phyloP scores from a whole-genome alignment of 2,329 filamentous ascomycete genomes.

The Sarocladium strictum region DNA sequence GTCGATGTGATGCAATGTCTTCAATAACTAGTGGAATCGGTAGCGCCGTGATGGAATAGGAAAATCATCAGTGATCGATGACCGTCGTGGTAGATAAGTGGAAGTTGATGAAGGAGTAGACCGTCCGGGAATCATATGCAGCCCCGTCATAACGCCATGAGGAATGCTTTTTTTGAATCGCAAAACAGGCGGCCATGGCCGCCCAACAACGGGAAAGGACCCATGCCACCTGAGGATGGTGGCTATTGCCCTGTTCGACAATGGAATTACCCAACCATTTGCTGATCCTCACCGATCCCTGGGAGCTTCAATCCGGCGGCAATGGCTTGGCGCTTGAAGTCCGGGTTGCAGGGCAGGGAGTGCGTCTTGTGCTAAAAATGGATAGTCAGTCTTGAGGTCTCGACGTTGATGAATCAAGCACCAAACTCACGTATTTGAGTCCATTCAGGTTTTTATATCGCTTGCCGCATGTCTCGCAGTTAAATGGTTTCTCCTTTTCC shows the following conservation, averaged over 20 bases:
- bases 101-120: background rate
- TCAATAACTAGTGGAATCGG: no score
- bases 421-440: slow-evolving; percentile 84
- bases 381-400: no score
- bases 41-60: no score
- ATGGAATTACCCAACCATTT: slow-evolving; percentile 13
- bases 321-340: slow-evolving; percentile 48
- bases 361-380: slow-evolving; percentile 69
- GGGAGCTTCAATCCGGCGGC: slow-evolving; percentile 38
- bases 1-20: no score
- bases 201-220: background rate
- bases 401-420: no score
- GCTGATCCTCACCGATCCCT: slow-evolving; percentile 40
- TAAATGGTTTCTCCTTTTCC: slow-evolving; percentile 99
- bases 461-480: slow-evolving; percentile 94
- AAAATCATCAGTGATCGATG: background rate
- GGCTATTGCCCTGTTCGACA: no score
- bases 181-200: background rate
- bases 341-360: slow-evolving; percentile 84
- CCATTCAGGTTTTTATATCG: slow-evolving; percentile 99
- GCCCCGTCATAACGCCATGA: background rate
- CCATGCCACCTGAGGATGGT: background rate
- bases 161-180: background rate
- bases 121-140: background rate
- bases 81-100: background rate